Conservation (phyloP, 495 filamentous ascomycete genomes). For the Aspergillus leporis region DNA sequence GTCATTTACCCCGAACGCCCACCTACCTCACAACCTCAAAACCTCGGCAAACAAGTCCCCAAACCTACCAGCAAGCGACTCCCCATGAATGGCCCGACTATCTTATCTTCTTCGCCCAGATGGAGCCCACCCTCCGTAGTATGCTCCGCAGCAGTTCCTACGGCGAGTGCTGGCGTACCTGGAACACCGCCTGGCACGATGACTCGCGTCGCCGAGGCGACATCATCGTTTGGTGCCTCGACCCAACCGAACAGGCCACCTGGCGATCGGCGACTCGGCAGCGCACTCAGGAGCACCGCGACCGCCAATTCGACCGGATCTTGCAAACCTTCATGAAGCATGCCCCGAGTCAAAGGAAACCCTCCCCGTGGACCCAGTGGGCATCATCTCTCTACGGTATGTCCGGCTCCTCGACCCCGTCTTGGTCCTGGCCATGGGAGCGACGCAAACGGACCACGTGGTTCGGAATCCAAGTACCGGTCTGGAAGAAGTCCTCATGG, state of each 20-base stretch:
- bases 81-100: constrained; percentile 58
- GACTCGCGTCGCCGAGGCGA: constrained; percentile 84
- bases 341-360: constrained; percentile 17
- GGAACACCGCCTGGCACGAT: constrained; percentile 84
- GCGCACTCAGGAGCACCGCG: constrained; percentile 26
- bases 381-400: constrained; percentile 11
- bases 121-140: constrained; percentile 51
- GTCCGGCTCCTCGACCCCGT: constrained; percentile 17
- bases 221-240: constrained; percentile 77
- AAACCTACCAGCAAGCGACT: constrained; percentile 6
- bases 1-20: constrained; percentile 41
- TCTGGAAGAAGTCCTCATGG: constrained; percentile 17
- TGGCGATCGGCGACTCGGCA: constrained; percentile 31
- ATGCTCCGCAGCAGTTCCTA: constrained; percentile 60
- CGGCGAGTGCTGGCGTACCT: constrained; percentile 67
- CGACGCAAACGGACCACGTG: constrained; percentile 12
- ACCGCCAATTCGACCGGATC: constrained; percentile 41
- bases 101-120: constrained; percentile 63
- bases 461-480: constrained; percentile 18
- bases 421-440: constrained; percentile 32
- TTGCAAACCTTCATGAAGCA: constrained; percentile 31
- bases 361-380: constrained; percentile 22
- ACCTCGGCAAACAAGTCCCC: constrained; percentile 3
- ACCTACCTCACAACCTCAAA: constrained; percentile 25
- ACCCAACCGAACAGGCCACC: constrained; percentile 34